Percentiles rank a stretch among this genome's conserved stretches.
Evolutionary conservation across 1,139 yeast genomes (phyloP).

Genomic region (Wickerhamomyces sp.): DNA sequence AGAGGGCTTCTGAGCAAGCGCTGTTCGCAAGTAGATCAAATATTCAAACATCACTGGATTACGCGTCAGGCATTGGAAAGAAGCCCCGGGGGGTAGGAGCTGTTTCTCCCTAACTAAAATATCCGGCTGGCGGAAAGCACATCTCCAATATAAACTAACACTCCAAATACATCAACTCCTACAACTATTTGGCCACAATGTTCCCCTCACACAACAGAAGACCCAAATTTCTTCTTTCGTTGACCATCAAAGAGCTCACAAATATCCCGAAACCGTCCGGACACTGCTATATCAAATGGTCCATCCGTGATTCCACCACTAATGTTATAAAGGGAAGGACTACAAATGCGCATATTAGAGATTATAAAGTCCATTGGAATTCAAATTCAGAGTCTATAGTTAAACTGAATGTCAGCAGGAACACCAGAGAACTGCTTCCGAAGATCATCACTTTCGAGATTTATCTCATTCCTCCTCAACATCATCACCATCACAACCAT

Average conservation of each 20-base stretch:
- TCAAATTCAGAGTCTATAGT: conserved; percentile 33
- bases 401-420: conserved; percentile 36
- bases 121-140: too few relatives aligned
- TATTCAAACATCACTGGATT: too few relatives aligned
- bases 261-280: conserved; percentile 84
- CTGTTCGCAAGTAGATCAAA: too few relatives aligned
- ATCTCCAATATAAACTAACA: too few relatives aligned
- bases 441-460: conserved; percentile 34
- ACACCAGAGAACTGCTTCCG: conserved; percentile 26
- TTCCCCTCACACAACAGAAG: conserved; percentile 13
- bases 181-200: too few relatives aligned
- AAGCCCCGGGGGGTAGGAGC: too few relatives aligned
- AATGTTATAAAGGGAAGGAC: conserved; percentile 41
- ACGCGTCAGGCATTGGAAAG: too few relatives aligned
- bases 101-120: too few relatives aligned
- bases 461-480: conserved; percentile 20
- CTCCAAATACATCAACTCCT: too few relatives aligned
- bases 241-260: conserved; percentile 62
- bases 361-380: conserved; percentile 48
- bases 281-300: conserved; percentile 59
- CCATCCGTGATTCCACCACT: conserved; percentile 37
- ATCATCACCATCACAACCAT: conserved; percentile 15
- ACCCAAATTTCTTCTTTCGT: conserved; percentile 53
- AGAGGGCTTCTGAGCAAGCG: too few relatives aligned
- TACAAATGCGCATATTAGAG: conserved; percentile 35